Base-by-base conservation (phyloP, 2,329 filamentous ascomycete species). In the Penicillium hordei region DNA sequence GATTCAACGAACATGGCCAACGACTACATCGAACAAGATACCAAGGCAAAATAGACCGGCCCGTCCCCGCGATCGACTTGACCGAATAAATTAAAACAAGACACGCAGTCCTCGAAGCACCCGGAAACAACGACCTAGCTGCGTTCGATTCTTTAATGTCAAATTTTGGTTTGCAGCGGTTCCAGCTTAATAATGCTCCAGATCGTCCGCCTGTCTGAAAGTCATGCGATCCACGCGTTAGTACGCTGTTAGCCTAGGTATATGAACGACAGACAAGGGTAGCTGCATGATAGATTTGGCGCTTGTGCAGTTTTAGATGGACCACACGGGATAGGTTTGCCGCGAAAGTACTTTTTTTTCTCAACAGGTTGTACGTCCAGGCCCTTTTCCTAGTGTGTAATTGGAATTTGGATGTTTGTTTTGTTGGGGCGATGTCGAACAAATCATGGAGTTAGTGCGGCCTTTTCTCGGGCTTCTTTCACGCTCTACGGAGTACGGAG, bases 111-210 rank as follows among this genome's bases (percentile, higher is more conserved):
- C 52, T 71, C 12, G 58, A 61, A 27, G 63, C 60, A 6, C 61
- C 66, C 6, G 61, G 68, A 38, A 68, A 66, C 9, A 57, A 40
- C 48, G 60, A 62, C 42, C 49, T 66, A 38, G 56, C 58, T 2
- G 57, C 59, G 12, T 68, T 65, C 45, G 68, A 60, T 65, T 61
- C 63, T 50, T 67, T 61, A 31, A 67, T 21, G 65, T 29, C 56
- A 61, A 29, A 60, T 65, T 33, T 33, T 56, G 60, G 5, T 65
- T 68, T 25, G 60, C 66, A 9, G 60, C 59, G 0, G 59, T 59
- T 7, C 65, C 62, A 0, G 58, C 27, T 68, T 66, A 34, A 59
- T 64, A 31, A 55, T 62, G 33, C 57, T 66, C 2, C 45, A 67
- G 12, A 45, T 68, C 8, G 56, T 67, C 1, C 62, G 57, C 60